These are phyloP conservation scores for Polyporus arcularius DNA, from an alignment of 768 basidiomycete species.

Conservation along the genomic window DNA sequence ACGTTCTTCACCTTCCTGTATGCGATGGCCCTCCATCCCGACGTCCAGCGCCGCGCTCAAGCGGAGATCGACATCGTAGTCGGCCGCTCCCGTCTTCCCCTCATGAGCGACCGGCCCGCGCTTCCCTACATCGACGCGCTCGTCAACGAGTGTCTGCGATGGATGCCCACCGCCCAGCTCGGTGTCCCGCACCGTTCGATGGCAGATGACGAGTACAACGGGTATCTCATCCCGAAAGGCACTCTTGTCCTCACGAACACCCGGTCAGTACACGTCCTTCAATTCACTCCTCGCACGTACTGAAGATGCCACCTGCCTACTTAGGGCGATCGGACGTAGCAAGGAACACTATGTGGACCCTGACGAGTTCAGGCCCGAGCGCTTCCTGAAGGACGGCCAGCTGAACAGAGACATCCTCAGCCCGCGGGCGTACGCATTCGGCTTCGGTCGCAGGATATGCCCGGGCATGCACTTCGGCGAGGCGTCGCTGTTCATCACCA, in stretches of 20 bases:
- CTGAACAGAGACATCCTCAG: too few species aligned
- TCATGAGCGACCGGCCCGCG: not conserved
- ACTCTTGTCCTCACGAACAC: not conserved
- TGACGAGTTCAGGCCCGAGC: too few species aligned
- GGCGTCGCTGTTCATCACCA: not conserved
- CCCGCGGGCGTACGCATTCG: too few species aligned
- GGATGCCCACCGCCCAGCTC: not conserved
- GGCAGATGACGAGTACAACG: constrained; percentile 1
- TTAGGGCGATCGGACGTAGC: too few species aligned
- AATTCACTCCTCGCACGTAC: too few species aligned
- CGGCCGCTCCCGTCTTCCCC: not conserved
- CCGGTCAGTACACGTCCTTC: not conserved
- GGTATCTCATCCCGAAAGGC: constrained; percentile 4
- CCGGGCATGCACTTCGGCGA: not conserved
- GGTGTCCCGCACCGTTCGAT: not conserved
- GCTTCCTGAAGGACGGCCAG: too few species aligned
- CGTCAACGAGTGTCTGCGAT: constrained; percentile 9
- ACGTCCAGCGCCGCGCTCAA: not conserved
- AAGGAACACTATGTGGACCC: too few species aligned
- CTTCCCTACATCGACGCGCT: constrained; percentile 10
- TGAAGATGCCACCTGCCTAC: too few species aligned
- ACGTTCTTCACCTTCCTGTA: too few species aligned
- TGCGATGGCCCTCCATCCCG: not conserved
- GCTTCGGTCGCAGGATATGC: not conserved
- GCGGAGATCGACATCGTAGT: not conserved